Evolutionary conservation across 768 basidiomycete species (phyloP).

Genomic region (Gloeostereum incarnatum): DNA sequence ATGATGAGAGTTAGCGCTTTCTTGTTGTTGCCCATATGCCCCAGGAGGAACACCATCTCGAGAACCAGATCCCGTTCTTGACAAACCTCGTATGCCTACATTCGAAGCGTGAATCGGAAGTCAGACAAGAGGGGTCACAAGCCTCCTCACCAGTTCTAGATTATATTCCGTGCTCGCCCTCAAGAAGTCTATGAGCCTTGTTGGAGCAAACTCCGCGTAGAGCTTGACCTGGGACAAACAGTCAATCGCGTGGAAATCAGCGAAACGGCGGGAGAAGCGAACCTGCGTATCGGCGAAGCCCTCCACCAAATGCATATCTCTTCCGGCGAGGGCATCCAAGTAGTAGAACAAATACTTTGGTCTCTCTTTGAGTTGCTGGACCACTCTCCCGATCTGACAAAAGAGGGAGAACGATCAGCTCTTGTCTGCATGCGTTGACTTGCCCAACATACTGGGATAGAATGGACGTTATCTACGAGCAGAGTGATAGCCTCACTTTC

Average conservation of each 20-base stretch:
- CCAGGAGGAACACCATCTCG: slow-evolving; percentile 97
- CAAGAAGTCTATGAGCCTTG: slow-evolving; percentile 81
- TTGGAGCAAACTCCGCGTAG: slow-evolving; percentile 80
- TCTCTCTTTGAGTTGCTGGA: slow-evolving; percentile 70
- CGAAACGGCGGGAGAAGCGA: too few species aligned
- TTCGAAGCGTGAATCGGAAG: slow-evolving; percentile 2
- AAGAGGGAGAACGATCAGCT: neutral
- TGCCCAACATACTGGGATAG: slow-evolving; percentile 74
- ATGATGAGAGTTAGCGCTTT: slow-evolving; percentile 91
- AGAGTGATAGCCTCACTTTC: slow-evolving; percentile 74
- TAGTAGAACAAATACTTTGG: slow-evolving; percentile 88
- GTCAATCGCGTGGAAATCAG: neutral
- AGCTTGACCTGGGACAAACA: slow-evolving; percentile 56
- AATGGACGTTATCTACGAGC: slow-evolving; percentile 90
- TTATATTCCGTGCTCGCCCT: slow-evolving; percentile 88
- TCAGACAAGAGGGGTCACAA: neutral
- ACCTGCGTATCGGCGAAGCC: slow-evolving; percentile 84
- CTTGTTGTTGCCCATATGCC: slow-evolving; percentile 97
- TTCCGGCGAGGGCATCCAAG: slow-evolving; percentile 81
- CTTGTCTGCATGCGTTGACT: neutral
- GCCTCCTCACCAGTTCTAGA: slow-evolving; percentile 57
- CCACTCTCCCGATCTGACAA: slow-evolving; percentile 72
- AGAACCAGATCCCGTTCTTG: slow-evolving; percentile 78
- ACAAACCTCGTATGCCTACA: slow-evolving; percentile 80
- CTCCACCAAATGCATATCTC: slow-evolving; percentile 72